Evolutionary conservation across 495 filamentous ascomycete species (phyloP).

Genomic region (Aspergillus mulundensis): DNA sequence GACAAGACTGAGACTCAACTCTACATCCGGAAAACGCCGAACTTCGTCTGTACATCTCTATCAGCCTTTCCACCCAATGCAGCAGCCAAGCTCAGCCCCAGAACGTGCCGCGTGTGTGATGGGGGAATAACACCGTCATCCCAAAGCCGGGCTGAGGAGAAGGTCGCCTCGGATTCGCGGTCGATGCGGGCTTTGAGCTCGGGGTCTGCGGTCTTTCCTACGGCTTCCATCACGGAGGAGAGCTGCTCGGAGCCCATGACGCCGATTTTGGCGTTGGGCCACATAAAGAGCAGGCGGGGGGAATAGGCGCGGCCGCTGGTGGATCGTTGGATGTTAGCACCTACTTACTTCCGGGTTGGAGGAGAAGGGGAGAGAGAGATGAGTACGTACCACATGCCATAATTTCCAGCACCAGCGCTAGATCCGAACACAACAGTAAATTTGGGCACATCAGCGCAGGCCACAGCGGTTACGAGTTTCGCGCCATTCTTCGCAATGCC

Average conservation of each 20-base stretch:
- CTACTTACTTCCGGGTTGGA: not conserved
- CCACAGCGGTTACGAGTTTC: conserved; percentile 93
- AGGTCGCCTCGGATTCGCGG: conserved; percentile 81
- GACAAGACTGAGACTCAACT: not conserved
- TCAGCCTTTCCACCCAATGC: conserved; percentile 65
- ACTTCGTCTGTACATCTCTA: conserved; percentile 61
- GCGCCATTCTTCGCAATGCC: conserved; percentile 98
- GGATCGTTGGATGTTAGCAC: conserved; percentile 5
- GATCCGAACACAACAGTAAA: conserved; percentile 93
- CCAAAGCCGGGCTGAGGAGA: conserved; percentile 86
- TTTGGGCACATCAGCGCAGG: conserved; percentile 93
- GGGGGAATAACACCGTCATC: conserved; percentile 95
- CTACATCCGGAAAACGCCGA: conserved; percentile 97
- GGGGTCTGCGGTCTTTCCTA: conserved; percentile 79
- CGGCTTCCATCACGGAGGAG: conserved; percentile 88
- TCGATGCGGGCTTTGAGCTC: conserved; percentile 83
- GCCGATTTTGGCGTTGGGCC: conserved; percentile 91
- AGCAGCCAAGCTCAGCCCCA: conserved; percentile 78
- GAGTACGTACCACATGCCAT: conserved; percentile 69
- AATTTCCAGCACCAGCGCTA: conserved; percentile 71
- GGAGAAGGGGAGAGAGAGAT: not conserved
- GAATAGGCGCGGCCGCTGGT: conserved; percentile 84
- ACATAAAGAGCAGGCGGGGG: conserved; percentile 91
- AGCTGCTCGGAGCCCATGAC: conserved; percentile 97
- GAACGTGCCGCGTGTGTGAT: conserved; percentile 74